Evolutionary conservation across 2,329 filamentous ascomycete species (phyloP).

Genomic region (Dactylellina cionopaga): DNA sequence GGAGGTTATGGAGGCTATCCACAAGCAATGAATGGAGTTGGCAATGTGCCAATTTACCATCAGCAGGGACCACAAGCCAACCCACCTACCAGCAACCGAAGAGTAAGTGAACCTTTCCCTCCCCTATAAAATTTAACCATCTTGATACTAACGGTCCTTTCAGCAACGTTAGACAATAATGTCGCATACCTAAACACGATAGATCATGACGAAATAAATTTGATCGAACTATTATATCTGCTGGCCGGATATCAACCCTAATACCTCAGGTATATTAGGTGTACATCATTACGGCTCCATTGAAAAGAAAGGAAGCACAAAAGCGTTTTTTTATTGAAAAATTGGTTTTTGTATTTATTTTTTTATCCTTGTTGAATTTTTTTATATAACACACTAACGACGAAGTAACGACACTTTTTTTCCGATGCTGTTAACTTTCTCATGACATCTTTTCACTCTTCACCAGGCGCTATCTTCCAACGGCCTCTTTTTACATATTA

Average conservation of each 20-base stretch:
- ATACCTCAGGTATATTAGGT: neutral
- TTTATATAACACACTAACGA: conserved; percentile 23
- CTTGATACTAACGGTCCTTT: conserved; percentile 24
- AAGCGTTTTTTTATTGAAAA: conserved; percentile 10
- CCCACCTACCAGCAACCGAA: conserved; percentile 41
- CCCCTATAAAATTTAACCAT: neutral
- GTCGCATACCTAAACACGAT: neutral
- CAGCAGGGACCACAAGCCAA: conserved; percentile 54
- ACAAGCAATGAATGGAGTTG: conserved; percentile 55
- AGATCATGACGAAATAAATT: conserved; percentile 4
- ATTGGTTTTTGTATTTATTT: conserved; percentile 3
- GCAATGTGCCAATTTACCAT: conserved; percentile 53
- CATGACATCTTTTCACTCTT: conserved; percentile 15
- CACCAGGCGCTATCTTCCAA: conserved; percentile 11
- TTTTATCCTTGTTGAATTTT: neutral
- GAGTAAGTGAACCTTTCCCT: conserved; percentile 26
- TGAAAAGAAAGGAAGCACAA: conserved; percentile 21
- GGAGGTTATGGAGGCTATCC: conserved; percentile 53
- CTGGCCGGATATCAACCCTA: conserved; percentile 32
- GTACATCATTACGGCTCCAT: conserved; percentile 8
- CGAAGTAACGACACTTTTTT: conserved; percentile 31
- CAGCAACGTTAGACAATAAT: conserved; percentile 34
- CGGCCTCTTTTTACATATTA: conserved; percentile 9
- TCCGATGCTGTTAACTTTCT: neutral
- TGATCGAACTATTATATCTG: conserved; percentile 12